phyloP scores from a whole-genome alignment of 257 asterid genomes.

The Verbena officinalis region DNA sequence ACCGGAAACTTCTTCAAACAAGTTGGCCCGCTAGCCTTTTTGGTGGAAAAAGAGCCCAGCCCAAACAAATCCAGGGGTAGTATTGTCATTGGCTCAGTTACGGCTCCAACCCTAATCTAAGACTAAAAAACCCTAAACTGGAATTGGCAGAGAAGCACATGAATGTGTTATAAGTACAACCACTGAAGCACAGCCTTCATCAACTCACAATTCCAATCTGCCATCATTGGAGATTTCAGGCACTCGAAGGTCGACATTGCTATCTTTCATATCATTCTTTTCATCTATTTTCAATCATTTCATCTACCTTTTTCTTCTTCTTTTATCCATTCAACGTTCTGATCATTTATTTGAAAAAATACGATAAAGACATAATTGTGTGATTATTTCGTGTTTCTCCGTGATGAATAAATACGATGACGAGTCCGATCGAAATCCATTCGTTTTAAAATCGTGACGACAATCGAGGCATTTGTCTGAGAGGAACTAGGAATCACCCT shows the following conservation, averaged over 20 bases:
- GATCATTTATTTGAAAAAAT: background rate
- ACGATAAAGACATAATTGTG: background rate
- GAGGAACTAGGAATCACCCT: slow-evolving; percentile 39
- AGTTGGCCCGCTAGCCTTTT: background rate
- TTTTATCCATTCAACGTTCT: background rate
- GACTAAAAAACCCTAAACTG: slow-evolving; percentile 15
- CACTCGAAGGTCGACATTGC: background rate
- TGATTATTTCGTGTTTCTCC: slow-evolving; percentile 41
- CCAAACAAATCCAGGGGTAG: background rate
- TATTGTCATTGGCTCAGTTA: background rate
- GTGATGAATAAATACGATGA: slow-evolving; percentile 76
- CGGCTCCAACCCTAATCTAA: slow-evolving; percentile 1
- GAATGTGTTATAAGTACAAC: background rate
- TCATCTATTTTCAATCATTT: background rate
- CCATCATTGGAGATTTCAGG: slow-evolving; percentile 9
- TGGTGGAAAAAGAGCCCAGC: background rate
- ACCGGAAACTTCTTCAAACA: too few relatives aligned
- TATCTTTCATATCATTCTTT: slow-evolving; percentile 1
- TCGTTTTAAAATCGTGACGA: slow-evolving; percentile 62
- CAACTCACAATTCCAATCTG: background rate
- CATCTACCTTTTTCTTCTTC: background rate
- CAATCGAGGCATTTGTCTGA: slow-evolving; percentile 96
- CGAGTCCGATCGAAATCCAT: slow-evolving; percentile 95
- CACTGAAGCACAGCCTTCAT: background rate
- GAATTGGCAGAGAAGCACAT: background rate